Percentiles rank a stretch among this genome's conserved stretches.
These are phyloP conservation scores for Coemansia aciculifera DNA, from an alignment of 192 early-diverging fungal species.

Conservation along the genomic window DNA sequence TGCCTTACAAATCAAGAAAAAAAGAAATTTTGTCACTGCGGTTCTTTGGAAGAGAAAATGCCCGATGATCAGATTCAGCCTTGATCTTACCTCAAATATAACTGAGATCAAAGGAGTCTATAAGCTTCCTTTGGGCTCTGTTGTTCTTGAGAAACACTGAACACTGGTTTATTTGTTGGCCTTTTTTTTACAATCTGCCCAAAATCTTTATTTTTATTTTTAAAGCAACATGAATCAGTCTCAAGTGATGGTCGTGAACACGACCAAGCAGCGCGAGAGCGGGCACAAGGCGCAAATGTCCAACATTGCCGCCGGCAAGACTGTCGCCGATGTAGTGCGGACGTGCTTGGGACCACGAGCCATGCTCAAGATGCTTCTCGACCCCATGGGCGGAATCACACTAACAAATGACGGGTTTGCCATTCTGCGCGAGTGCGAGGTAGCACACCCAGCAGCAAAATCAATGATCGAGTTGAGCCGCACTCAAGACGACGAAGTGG, in stretches of 20 bases:
- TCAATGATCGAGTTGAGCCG: conserved; percentile 98
- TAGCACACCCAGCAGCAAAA: conserved; percentile 99
- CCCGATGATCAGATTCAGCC: not conserved
- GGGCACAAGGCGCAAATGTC: conserved; percentile 96
- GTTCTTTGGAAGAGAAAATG: conserved; percentile 1
- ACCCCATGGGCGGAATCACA: conserved; percentile 99
- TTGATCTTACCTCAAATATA: not conserved
- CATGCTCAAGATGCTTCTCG: conserved; percentile 99
- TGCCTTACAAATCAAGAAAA: not conserved
- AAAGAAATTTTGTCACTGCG: not conserved
- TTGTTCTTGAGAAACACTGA: not conserved
- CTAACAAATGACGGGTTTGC: conserved; percentile 99
- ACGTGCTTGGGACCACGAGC: conserved; percentile 97
- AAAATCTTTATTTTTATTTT: conserved; percentile 3
- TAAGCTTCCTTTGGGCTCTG: not conserved
- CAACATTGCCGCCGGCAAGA: conserved; percentile 98
- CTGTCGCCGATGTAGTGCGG: conserved; percentile 97
- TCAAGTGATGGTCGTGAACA: conserved; percentile 88
- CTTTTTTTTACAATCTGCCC: not conserved
- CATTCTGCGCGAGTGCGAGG: conserved; percentile 97
- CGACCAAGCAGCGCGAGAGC: conserved; percentile 89
- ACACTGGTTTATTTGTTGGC: not conserved
- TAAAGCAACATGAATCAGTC: conserved; percentile 63
- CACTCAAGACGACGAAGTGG: conserved; percentile 99
- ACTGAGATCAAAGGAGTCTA: not conserved